These are phyloP conservation scores for Phytophthora niederhauseri DNA, from an alignment of 352 stramenopile species.

Conservation along the genomic window DNA sequence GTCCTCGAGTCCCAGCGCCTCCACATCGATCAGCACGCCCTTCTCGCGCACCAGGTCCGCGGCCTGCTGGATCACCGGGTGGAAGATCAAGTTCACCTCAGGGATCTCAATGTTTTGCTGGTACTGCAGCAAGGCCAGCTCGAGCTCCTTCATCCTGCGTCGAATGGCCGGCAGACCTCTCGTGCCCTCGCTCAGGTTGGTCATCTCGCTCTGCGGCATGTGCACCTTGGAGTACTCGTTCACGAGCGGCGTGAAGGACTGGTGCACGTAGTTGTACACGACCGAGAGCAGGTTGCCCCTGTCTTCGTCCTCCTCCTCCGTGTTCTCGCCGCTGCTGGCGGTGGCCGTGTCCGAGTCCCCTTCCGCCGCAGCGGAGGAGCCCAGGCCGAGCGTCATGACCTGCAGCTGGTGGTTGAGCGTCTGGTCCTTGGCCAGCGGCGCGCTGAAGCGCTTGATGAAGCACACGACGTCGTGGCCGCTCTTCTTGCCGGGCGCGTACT, in stretches of 20 bases:
- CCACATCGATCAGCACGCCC: constrained; percentile 79
- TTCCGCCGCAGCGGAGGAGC: constrained; percentile 37
- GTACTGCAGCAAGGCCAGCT: constrained; percentile 94
- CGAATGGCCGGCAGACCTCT: constrained; percentile 87
- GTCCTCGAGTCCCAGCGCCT: constrained; percentile 80
- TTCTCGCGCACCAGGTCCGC: constrained; percentile 77
- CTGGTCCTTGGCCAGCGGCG: constrained; percentile 66
- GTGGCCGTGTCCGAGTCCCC: constrained; percentile 35
- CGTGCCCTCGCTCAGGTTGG: constrained; percentile 67
- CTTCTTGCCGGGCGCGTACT: constrained; percentile 72
- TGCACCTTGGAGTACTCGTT: constrained; percentile 89
- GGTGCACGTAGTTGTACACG: constrained; percentile 91
- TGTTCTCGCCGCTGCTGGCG: constrained; percentile 54
- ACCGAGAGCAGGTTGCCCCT: constrained; percentile 76
- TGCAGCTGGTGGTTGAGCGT: constrained; percentile 86
- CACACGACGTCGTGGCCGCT: constrained; percentile 79
- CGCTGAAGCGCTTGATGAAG: constrained; percentile 87
- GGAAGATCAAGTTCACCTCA: constrained; percentile 90
- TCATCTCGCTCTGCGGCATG: constrained; percentile 70
- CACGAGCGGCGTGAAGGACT: constrained; percentile 87
- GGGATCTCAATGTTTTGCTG: constrained; percentile 96
- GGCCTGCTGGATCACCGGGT: constrained; percentile 87
- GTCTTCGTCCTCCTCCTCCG: constrained; percentile 70
- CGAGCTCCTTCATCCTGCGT: constrained; percentile 93
- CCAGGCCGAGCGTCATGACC: constrained; percentile 86